Evolutionary conservation across 2,329 filamentous ascomycete genomes (phyloP).

Genomic region (Colletotrichum chlorophyti): DNA sequence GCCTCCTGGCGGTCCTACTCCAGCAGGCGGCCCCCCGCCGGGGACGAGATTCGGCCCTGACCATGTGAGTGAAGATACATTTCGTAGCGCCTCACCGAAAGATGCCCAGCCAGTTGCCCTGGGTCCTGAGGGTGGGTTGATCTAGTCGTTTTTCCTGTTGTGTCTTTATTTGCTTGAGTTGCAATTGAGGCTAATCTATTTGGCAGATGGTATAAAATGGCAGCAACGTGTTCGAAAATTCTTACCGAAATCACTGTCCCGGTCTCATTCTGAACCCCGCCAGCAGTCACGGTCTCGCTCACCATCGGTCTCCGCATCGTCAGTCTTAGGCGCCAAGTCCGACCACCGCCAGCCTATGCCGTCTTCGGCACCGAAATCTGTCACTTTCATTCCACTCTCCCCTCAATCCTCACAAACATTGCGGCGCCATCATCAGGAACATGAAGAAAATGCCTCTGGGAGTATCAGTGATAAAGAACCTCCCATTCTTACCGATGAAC

Average conservation of each 20-base stretch:
- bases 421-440: constrained; percentile 45
- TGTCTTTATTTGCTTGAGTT: not conserved
- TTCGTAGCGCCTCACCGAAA: constrained; percentile 28
- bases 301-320: constrained; percentile 20
- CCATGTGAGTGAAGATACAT: constrained; percentile 50
- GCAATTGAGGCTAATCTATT: not conserved
- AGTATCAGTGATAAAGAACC: constrained; percentile 18
- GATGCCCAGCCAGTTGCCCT: constrained; percentile 26
- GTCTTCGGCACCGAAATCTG: constrained; percentile 46
- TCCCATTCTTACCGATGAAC: constrained; percentile 23
- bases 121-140: constrained; percentile 31
- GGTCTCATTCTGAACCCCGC: constrained; percentile 9
- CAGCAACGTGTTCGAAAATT: constrained; percentile 16
- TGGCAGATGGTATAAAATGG: constrained; percentile 39
- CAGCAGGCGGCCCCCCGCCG: constrained; percentile 21
- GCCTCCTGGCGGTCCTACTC: constrained; percentile 31
- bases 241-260: constrained; percentile 1
- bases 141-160: constrained; percentile 29
- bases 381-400: constrained; percentile 56
- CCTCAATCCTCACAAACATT: constrained; percentile 56
- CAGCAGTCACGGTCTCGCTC: constrained; percentile 15
- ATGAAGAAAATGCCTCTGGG: constrained; percentile 37
- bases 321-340: constrained; percentile 14
- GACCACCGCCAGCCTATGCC: constrained; percentile 15
- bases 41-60: constrained; percentile 42